phyloP scores from a whole-genome alignment of 2,329 filamentous ascomycete genomes.

The Clarireedia paspali region DNA sequence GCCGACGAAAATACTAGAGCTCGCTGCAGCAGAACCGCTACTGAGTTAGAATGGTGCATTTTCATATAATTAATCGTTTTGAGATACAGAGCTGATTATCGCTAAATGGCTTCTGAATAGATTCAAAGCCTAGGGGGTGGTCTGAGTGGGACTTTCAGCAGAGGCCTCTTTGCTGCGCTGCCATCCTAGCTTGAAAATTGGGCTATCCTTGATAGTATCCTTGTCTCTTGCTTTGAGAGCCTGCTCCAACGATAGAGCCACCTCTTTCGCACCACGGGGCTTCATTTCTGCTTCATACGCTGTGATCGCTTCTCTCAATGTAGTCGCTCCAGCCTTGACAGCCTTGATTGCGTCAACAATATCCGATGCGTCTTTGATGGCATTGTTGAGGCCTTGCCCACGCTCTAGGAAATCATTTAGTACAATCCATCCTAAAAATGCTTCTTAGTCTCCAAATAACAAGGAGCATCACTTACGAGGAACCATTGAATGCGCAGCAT shows the following conservation, averaged over 20 bases:
- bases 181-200: not conserved
- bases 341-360: slow-evolving; percentile 10
- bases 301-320: slow-evolving; percentile 25
- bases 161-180: too few species aligned
- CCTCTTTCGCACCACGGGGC: slow-evolving; percentile 36
- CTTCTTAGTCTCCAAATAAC: not conserved
- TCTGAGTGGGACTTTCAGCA: too few species aligned
- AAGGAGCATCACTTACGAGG: not conserved
- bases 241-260: slow-evolving; percentile 35
- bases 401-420: not conserved
- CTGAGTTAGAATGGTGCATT: too few species aligned
- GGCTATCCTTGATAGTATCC: not conserved
- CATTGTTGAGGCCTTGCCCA: slow-evolving; percentile 4
- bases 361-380: slow-evolving; percentile 2
- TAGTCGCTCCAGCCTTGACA: slow-evolving; percentile 17
- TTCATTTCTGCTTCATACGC: slow-evolving; percentile 39
- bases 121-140: not conserved
- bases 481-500: slow-evolving; percentile 2
- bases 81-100: too few species aligned
- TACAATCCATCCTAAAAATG: not conserved
- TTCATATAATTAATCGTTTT: too few species aligned
- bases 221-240: slow-evolving; percentile 18
- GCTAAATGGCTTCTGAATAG: too few species aligned
- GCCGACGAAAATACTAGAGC: not conserved
- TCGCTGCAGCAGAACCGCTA: too few species aligned